Conservation (phyloP, 768 basidiomycete genomes). For the Lepiota venenata region DNA sequence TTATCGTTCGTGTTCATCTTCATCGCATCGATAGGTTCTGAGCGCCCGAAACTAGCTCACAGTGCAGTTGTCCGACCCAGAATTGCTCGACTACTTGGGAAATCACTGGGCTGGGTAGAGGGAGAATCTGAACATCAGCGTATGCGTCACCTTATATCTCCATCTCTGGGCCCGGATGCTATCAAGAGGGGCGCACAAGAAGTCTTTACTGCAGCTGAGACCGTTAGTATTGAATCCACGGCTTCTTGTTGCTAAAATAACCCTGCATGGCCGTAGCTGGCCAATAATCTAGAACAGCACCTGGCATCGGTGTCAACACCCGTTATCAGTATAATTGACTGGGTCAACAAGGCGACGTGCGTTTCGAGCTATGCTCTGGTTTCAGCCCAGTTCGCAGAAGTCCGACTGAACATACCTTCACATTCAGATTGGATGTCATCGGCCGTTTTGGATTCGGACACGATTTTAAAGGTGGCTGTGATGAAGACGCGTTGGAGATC, state of each 20-base stretch:
- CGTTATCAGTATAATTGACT: too few relatives aligned
- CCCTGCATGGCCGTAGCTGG: too few relatives aligned
- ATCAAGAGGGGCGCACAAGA: background rate
- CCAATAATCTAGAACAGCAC: too few relatives aligned
- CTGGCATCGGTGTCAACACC: too few relatives aligned
- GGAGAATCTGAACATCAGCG: conserved; percentile 23
- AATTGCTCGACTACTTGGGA: conserved; percentile 24
- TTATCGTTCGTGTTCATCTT: background rate
- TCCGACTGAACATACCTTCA: too few relatives aligned
- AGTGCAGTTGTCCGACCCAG: conserved; percentile 20
- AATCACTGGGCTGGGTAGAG: conserved; percentile 25
- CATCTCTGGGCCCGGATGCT: conserved; percentile 12
- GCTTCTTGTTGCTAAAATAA: too few relatives aligned
- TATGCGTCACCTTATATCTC: conserved; percentile 11
- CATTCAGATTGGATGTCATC: too few relatives aligned
- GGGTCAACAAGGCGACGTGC: too few relatives aligned
- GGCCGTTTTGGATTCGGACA: conserved; percentile 23
- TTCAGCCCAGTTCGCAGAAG: conserved; percentile 13
- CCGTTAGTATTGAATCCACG: too few relatives aligned
- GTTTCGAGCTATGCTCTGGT: conserved; percentile 7
- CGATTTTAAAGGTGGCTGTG: conserved; percentile 29
- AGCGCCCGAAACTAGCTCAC: conserved; percentile 9
- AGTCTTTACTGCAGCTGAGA: too few relatives aligned
- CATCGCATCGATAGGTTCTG: background rate
- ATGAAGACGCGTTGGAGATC: conserved; percentile 25